A percentile compares a stretch with the other conserved stretches of the same genome.
Conservation (phyloP, 768 basidiomycete species). For the Mycena vulgaris region DNA sequence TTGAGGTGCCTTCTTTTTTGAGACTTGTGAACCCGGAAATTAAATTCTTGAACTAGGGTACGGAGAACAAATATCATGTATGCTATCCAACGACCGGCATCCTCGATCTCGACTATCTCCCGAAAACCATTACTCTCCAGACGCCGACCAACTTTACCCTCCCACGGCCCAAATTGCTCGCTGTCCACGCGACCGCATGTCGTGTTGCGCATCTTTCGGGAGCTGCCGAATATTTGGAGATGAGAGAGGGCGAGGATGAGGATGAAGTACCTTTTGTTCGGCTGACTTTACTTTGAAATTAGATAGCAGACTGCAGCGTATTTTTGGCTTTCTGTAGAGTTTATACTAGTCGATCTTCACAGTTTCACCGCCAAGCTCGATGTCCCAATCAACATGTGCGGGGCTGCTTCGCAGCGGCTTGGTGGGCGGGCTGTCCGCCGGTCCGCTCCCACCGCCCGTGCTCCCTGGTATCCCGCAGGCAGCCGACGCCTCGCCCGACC, state of each 20-base stretch:
- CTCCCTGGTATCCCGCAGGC: no score
- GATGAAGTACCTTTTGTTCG: background rate
- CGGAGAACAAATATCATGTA: background rate
- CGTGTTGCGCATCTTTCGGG: slow-evolving; percentile 6
- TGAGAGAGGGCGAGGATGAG: background rate
- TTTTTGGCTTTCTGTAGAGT: background rate
- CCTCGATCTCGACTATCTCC: background rate
- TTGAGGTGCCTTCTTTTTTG: background rate
- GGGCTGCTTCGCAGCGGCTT: no score
- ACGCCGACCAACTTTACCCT: background rate
- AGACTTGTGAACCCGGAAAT: background rate
- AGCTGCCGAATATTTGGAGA: background rate
- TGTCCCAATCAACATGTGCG: no score
- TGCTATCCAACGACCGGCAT: background rate
- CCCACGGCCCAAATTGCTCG: background rate
- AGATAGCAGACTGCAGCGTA: no score
- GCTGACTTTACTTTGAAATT: no score
- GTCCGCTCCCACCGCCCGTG: no score
- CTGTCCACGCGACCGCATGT: slow-evolving; percentile 1
- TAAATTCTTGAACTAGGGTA: background rate
- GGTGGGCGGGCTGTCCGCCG: no score
- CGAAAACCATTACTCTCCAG: background rate
- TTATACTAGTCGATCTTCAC: no score
- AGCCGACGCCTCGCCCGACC: no score
- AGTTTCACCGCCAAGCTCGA: no score